Percentiles rank a stretch among this genome's conserved stretches.
phyloP scores from a whole-genome alignment of 225 moss, liverwort and hornwort species.

The Marchantia paleacea region DNA sequence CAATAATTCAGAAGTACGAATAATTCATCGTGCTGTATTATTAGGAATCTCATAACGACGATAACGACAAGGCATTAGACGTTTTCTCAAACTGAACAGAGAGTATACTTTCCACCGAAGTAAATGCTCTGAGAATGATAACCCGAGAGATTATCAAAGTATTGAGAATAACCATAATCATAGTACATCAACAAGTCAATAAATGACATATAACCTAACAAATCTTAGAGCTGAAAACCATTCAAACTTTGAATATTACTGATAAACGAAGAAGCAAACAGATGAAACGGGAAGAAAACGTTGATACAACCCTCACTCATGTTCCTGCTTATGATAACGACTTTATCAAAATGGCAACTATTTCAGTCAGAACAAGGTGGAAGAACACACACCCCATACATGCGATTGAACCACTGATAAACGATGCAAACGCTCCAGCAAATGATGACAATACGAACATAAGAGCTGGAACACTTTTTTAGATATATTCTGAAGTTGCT shows the following conservation, averaged over 20 bases:
- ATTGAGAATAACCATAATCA: neutral
- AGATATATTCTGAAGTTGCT: neutral
- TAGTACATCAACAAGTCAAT: neutral
- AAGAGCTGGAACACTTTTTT: slow-evolving; percentile 19
- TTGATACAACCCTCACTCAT: neutral
- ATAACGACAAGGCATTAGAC: neutral
- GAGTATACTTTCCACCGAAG: neutral
- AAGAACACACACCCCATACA: slow-evolving; percentile 59
- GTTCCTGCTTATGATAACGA: too few species aligned
- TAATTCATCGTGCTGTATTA: neutral
- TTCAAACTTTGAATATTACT: too few species aligned
- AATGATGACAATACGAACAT: slow-evolving; percentile 39
- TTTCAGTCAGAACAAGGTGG: slow-evolving; percentile 3
- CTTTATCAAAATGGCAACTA: neutral
- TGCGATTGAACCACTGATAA: slow-evolving; percentile 47
- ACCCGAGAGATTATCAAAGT: neutral
- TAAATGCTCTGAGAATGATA: neutral
- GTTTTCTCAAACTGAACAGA: neutral
- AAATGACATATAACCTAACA: neutral
- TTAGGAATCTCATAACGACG: neutral
- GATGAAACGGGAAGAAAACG: neutral
- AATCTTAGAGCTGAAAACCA: neutral
- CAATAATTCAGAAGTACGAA: neutral
- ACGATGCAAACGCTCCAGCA: slow-evolving; percentile 38
- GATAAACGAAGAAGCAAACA: neutral